Evolutionary conservation across 2,329 filamentous ascomycete species (phyloP).

Genomic region (Phaeophleospora eucalypticola): DNA sequence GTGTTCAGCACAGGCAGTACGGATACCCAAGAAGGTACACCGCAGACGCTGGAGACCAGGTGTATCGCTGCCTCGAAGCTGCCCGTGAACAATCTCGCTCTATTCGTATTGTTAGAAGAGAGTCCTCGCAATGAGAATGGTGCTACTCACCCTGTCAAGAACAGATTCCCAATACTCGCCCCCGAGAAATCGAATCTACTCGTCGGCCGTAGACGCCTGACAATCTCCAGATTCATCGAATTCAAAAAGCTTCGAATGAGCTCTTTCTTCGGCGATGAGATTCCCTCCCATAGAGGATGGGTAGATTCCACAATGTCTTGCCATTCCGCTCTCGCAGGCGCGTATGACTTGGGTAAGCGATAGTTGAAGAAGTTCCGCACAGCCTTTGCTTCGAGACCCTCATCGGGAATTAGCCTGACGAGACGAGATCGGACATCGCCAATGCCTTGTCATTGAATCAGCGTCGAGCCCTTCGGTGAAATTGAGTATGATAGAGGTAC

Average conservation of each 20-base stretch:
- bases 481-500: constrained; percentile 23
- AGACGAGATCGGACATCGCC: constrained; percentile 70
- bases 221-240: constrained; percentile 47
- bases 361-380: constrained; percentile 86
- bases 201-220: constrained; percentile 45
- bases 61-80: constrained; percentile 92
- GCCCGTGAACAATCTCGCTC: constrained; percentile 83
- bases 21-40: constrained; percentile 69
- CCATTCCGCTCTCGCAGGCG: constrained; percentile 71
- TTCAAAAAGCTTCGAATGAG: constrained; percentile 50
- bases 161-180: constrained; percentile 50
- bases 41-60: constrained; percentile 78
- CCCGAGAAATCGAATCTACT: constrained; percentile 48
- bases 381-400: constrained; percentile 60
- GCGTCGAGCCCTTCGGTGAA: no score
- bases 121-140: no score
- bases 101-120: constrained; percentile 31
- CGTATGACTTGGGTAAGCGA: constrained; percentile 62
- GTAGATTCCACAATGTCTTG: constrained; percentile 81
- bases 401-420: constrained; percentile 79
- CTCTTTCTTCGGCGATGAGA: constrained; percentile 49
- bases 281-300: constrained; percentile 65
- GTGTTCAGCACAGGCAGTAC: constrained; percentile 90
- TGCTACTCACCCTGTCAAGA: constrained; percentile 48
- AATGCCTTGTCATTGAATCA: no score